Conservation (phyloP, 2,329 filamentous ascomycete genomes). For the Penicillium sp. region DNA sequence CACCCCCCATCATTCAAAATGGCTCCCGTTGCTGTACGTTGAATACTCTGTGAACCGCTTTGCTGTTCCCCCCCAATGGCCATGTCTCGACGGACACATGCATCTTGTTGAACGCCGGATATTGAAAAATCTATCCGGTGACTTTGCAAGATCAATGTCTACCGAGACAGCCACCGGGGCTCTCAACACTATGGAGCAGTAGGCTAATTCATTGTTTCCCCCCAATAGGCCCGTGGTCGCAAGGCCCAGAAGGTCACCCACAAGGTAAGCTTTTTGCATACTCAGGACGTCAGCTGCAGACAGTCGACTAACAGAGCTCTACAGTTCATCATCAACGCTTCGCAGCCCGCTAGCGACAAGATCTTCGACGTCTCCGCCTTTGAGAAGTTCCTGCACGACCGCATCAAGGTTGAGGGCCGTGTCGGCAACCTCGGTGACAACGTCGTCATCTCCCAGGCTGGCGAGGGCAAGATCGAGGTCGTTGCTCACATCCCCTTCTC, state of each 20-base stretch:
- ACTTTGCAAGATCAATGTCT: neutral
- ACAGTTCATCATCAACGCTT: slow-evolving; percentile 98
- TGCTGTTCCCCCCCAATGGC: slow-evolving; percentile 72
- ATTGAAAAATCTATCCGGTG: slow-evolving; percentile 25
- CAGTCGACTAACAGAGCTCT: slow-evolving; percentile 5
- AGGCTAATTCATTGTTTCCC: slow-evolving; percentile 77
- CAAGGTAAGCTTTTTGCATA: slow-evolving; percentile 41
- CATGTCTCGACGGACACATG: slow-evolving; percentile 24
- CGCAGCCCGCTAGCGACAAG: slow-evolving; percentile 97
- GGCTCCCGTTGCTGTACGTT: slow-evolving; percentile 86
- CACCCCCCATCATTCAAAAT: slow-evolving; percentile 60
- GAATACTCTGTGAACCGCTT: slow-evolving; percentile 64
- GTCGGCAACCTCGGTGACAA: slow-evolving; percentile 96
- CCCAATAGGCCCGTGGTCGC: slow-evolving; percentile 44
- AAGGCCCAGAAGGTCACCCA: slow-evolving; percentile 51
- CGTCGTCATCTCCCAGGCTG: slow-evolving; percentile 84
- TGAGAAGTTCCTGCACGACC: slow-evolving; percentile 99
- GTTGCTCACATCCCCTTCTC: slow-evolving; percentile 97
- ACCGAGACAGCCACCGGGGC: slow-evolving; percentile 19
- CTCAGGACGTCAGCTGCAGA: neutral
- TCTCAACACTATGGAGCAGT: slow-evolving; percentile 64
- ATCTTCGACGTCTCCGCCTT: slow-evolving; percentile 99
- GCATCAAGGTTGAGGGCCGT: slow-evolving; percentile 97
- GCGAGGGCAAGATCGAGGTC: slow-evolving; percentile 97
- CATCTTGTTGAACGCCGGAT: slow-evolving; percentile 6